Evolutionary conservation across 2,329 filamentous ascomycete species (phyloP).

Genomic region (Penicillium thymicola): DNA sequence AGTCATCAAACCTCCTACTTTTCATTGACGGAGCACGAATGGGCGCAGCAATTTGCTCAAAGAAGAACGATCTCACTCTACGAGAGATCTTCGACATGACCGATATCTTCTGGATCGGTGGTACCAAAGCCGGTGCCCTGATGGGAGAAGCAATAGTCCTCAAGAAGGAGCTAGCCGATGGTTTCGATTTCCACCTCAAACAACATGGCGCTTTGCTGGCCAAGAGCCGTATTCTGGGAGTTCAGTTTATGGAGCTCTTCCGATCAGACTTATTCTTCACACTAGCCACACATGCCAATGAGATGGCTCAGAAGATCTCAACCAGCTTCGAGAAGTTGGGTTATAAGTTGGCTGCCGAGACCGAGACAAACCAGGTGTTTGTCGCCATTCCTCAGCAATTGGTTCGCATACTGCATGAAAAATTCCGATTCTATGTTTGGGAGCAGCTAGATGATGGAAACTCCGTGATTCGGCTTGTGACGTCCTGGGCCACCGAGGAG

Average conservation of each 20-base stretch:
- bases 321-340: constrained; percentile 44
- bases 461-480: constrained; percentile 47
- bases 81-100: constrained; percentile 47
- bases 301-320: constrained; percentile 46
- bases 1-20: constrained; percentile 41
- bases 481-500: constrained; percentile 51
- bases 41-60: constrained; percentile 43
- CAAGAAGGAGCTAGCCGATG: constrained; percentile 44
- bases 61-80: constrained; percentile 45
- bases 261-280: constrained; percentile 47
- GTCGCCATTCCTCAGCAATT: constrained; percentile 42
- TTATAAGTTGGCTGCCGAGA: constrained; percentile 44
- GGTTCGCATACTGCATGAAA: constrained; percentile 41
- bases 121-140: constrained; percentile 52
- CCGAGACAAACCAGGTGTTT: constrained; percentile 54
- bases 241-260: constrained; percentile 52
- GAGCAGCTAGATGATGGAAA: constrained; percentile 41
- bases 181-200: constrained; percentile 53
- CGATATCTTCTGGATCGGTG: constrained; percentile 56
- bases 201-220: constrained; percentile 52
- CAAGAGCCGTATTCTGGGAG: constrained; percentile 50
- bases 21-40: constrained; percentile 52
- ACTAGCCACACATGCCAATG: constrained; percentile 46
- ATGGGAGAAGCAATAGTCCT: constrained; percentile 53
- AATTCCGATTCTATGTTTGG: constrained; percentile 51